Evolutionary conservation across 208 protist species (phyloP).

Genomic region (Crithidia acanthocephali): DNA sequence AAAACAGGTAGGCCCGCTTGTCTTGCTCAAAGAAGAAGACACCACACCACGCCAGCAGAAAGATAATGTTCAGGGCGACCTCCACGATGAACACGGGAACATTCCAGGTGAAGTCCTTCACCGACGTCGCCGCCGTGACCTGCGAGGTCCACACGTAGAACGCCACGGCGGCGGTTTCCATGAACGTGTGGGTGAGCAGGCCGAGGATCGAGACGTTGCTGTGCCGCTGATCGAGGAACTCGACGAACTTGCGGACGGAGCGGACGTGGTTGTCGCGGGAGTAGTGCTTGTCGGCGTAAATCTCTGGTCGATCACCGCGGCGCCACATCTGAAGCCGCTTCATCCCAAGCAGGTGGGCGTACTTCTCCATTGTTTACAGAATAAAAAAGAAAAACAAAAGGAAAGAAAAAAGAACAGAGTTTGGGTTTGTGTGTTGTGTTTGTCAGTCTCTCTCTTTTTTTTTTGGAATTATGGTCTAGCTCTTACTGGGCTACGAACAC

Average conservation of each 20-base stretch:
- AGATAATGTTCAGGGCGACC: slow-evolving; percentile 77
- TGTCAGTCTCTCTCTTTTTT: too few relatives aligned
- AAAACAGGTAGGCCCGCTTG: slow-evolving; percentile 66
- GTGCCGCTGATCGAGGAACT: slow-evolving; percentile 70
- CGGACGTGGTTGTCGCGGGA: slow-evolving; percentile 36
- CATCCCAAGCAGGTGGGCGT: slow-evolving; percentile 13
- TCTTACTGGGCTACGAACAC: too few relatives aligned
- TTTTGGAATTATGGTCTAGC: too few relatives aligned
- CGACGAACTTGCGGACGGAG: slow-evolving; percentile 64
- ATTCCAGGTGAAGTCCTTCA: slow-evolving; percentile 58
- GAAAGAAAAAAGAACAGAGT: too few relatives aligned
- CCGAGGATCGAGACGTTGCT: slow-evolving; percentile 65
- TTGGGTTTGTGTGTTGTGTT: too few relatives aligned
- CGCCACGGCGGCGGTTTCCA: slow-evolving; percentile 61
- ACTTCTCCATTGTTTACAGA: slow-evolving; percentile 10
- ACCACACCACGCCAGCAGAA: slow-evolving; percentile 67
- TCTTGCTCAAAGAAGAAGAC: slow-evolving; percentile 74
- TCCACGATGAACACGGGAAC: slow-evolving; percentile 58
- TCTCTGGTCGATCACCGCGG: slow-evolving; percentile 17
- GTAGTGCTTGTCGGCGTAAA: slow-evolving; percentile 53
- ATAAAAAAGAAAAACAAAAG: too few relatives aligned
- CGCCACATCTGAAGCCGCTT: slow-evolving; percentile 20
- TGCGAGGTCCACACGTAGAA: slow-evolving; percentile 82
- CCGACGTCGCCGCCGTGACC: slow-evolving; percentile 29
- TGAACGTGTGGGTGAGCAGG: slow-evolving; percentile 55